Base-by-base conservation (phyloP, 129 eudicot species). In the Ambrosia artemisiifolia region DNA sequence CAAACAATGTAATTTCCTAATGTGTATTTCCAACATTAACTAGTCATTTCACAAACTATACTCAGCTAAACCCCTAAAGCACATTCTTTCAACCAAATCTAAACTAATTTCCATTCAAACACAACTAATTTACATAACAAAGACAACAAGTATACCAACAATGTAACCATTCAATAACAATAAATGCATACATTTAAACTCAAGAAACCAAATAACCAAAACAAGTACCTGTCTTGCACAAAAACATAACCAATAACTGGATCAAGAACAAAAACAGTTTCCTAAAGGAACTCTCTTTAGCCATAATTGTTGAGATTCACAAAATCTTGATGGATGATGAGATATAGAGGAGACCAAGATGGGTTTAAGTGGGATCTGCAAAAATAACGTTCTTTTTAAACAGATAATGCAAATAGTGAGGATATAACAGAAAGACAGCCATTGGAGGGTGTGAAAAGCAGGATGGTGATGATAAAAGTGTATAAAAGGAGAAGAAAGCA, bases 401-500 rank as follows among this genome's bases (percentile, higher is more conserved):
- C 32, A 57, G 32, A 56, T 1, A n/a, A 9, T 10, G n/a, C 2
- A 7, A 20, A 24, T 4, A 56, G 36, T 56, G 20, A n/a, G n/a
- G n/a, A 9, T 11, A 54, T 11, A 54, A 13, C 32, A 56, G 63
- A 56, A 28, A 56, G 63, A 28, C 4, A 57, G 38, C 64, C 64
- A 57, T 57, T 57, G 64, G 64, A 57, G 63, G 24, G 36, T 28
- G 64, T 57, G 64, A 30, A 57, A 57, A 30, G 62, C 11, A 38
- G 11, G 12, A 57, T 57, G 64, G 32, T 57, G 64, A 57, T 57
- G 44, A 40, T 7, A 40, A 30, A 28, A 57, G 36, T 11, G 36
- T n/a, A 57, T 6, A 28, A 6, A 48, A 13, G 54, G 7, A 2
- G 13, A 2, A 56, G 63, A 57, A 4, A 28, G 38, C 13, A 57